Evolutionary conservation across 129 eudicot species (phyloP).

Genomic region (Lactuca saligna): DNA sequence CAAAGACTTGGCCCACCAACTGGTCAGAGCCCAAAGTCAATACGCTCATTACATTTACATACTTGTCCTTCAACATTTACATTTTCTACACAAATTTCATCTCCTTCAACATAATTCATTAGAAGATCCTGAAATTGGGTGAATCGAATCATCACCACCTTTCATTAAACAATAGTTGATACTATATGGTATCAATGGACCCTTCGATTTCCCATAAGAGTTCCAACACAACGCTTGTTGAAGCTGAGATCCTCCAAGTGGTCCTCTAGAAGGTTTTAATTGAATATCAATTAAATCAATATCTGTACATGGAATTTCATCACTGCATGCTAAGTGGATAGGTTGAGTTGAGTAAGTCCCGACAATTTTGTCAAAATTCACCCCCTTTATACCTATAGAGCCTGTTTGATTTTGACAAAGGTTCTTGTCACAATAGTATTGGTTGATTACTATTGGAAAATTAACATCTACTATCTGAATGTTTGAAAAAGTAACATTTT

Average conservation of each 20-base stretch:
- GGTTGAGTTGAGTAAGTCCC: conserved; percentile 73
- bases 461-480: conserved; percentile 62
- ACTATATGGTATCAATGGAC: conserved; percentile 55
- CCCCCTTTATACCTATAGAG: conserved; percentile 63
- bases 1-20: conserved; percentile 31
- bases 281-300: conserved; percentile 49
- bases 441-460: conserved; percentile 76
- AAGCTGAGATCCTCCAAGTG: conserved; percentile 35
- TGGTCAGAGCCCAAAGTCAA: conserved; percentile 37
- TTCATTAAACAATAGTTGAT: conserved; percentile 61
- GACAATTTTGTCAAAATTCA: conserved; percentile 43
- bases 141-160: conserved; percentile 38
- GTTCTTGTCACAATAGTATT: conserved; percentile 73
- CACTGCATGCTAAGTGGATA: conserved; percentile 73
- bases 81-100: background rate
- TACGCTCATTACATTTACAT: conserved; percentile 8
- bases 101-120: conserved; percentile 32
- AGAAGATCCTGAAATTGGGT: conserved; percentile 41
- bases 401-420: conserved; percentile 65
- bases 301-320: conserved; percentile 43
- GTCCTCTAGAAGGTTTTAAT: conserved; percentile 42
- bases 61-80: conserved; percentile 34
- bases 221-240: conserved; percentile 60
- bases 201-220: conserved; percentile 66
- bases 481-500: conserved; percentile 67